Evolutionary conservation across 208 protist genomes (phyloP), one percentile per base, ranked within the genome.

Genomic region (Leishmania martiniquensis): DNA sequence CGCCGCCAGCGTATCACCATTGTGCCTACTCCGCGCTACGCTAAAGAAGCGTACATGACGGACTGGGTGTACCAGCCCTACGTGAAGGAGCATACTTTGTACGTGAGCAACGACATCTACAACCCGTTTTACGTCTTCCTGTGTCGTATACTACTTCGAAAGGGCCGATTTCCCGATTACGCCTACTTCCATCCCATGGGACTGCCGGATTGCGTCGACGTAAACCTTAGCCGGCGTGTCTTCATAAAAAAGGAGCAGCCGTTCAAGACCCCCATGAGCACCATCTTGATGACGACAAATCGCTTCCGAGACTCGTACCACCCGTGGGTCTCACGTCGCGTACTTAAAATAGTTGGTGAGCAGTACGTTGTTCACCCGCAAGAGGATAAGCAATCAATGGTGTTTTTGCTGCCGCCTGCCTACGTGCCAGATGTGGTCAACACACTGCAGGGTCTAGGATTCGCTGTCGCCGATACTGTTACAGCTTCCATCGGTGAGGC

Each of bases 11-110:
- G 88, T 70, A 86, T 96, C 66, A 93, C 88, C 67, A 85, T 96
- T 70, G 83, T 96, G 0, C 90, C 93, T 25, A 81, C 88, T 29
- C 90, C 89, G 10, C 85, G 89, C 54, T 95, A 90, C 73, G 90
- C 93, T 12, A 84, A 81, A 75, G 91, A 96, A 75, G 76, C 81
- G 44, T 96, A 89, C 78, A 88, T 94, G 81, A 86, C 85, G 44
- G 91, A 95, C 55, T 96, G 93, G 91, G 88, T 96, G 17, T 96
- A 96, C 77, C 93, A 96, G 70, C 93, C 93, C 44, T 96, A 96
- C 70, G 93, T 92, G 54, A 94, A 96, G 85, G 88, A 96, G 75
- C 93, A 96, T 75, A 76, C 83, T 47, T 85, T 96, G 85, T 96
- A 91, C 70, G 88, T 95, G 44, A 94, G 91, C 81, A 96, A 96